Conservation (phyloP, 257 asterid species). For the Cynanchum wilfordii region DNA sequence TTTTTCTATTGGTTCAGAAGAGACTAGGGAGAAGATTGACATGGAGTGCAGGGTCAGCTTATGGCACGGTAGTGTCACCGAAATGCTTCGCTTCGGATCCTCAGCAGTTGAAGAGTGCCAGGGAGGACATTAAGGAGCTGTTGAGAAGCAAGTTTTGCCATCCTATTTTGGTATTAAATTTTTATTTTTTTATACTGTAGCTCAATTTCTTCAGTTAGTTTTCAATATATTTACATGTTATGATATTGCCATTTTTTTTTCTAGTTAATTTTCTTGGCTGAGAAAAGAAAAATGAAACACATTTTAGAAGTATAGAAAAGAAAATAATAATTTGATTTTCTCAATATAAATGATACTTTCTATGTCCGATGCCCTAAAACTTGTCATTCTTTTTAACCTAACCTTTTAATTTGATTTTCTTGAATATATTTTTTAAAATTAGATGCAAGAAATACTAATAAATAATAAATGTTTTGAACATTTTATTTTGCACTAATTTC, state of each 20-base stretch:
- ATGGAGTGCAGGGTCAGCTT: conserved; percentile 40
- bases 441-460: no score
- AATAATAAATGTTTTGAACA: background rate
- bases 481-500: background rate
- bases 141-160: conserved; percentile 64
- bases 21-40: conserved; percentile 29
- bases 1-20: conserved; percentile 26
- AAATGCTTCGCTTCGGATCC: conserved; percentile 70
- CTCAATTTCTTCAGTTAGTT: background rate
- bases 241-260: background rate
- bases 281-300: no score
- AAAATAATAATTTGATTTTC: no score
- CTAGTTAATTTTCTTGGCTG: no score
- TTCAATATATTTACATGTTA: background rate
- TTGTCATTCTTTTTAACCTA: no score
- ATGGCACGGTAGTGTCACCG: conserved; percentile 53
- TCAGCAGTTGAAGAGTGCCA: conserved; percentile 79
- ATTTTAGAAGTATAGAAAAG: no score
- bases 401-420: no score
- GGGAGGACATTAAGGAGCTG: conserved; percentile 77
- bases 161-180: conserved; percentile 61
- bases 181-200: background rate
- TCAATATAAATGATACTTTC: no score
- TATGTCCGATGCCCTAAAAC: no score
- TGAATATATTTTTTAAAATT: no score